A percentile compares a stretch with the other conserved stretches of the same genome.
Conservation (phyloP, 208 protist species). For the Crithidia fasciculata region DNA sequence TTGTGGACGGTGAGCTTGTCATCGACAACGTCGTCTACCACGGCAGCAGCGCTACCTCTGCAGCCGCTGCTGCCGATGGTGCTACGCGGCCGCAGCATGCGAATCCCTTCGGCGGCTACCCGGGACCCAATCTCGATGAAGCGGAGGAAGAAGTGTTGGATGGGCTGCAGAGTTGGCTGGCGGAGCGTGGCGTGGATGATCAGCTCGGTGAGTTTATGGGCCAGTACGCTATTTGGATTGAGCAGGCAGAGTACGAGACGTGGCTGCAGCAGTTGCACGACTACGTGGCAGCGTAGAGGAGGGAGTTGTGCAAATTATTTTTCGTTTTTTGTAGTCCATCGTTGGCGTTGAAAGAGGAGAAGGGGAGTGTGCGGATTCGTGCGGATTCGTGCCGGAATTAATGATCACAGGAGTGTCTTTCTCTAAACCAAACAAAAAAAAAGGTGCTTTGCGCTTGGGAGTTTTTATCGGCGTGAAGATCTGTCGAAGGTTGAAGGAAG, state of each 20-base stretch:
- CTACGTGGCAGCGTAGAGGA: slow-evolving; percentile 77
- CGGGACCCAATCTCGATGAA: slow-evolving; percentile 79
- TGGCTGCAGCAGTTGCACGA: slow-evolving; percentile 86
- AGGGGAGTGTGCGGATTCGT: too few species aligned
- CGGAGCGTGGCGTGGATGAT: slow-evolving; percentile 83
- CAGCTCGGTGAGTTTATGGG: slow-evolving; percentile 83
- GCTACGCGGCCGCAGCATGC: slow-evolving; percentile 44
- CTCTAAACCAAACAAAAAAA: not conserved
- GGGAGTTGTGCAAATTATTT: not conserved
- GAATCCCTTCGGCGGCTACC: slow-evolving; percentile 76
- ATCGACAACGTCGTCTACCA: slow-evolving; percentile 79
- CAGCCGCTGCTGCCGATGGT: not conserved
- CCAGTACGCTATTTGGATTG: slow-evolving; percentile 80
- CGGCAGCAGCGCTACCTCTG: not conserved
- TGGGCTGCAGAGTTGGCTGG: slow-evolving; percentile 78
- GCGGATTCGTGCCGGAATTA: too few species aligned
- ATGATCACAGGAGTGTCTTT: too few species aligned
- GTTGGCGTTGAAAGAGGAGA: too few species aligned
- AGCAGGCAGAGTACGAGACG: slow-evolving; percentile 88
- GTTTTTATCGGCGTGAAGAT: too few species aligned
- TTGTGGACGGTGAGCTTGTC: slow-evolving; percentile 82
- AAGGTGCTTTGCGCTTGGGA: not conserved
- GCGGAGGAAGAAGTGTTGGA: slow-evolving; percentile 85
- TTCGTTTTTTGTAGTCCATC: too few species aligned
- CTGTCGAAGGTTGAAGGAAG: too few species aligned